Percentiles rank a stretch among this genome's conserved stretches.
Evolutionary conservation across 2,329 filamentous ascomycete species (phyloP).

Genomic region (Botrytis galanthina): DNA sequence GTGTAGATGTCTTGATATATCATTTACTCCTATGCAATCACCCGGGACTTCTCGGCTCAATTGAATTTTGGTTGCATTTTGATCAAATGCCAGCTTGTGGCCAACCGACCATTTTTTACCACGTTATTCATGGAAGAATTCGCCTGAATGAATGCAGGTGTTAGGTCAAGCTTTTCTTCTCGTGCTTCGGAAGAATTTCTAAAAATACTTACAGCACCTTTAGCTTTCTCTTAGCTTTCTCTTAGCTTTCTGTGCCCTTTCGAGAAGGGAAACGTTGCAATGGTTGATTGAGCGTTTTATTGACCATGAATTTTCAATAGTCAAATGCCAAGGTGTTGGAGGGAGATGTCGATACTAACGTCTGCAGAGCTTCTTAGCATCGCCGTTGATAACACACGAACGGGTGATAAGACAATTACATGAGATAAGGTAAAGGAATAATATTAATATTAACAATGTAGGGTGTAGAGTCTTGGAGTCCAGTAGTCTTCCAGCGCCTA

Average conservation of each 20-base stretch:
- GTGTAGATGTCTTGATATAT: neutral
- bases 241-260: neutral
- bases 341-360: neutral
- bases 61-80: neutral
- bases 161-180: constrained; percentile 11
- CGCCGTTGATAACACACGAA: neutral
- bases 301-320: constrained; percentile 3
- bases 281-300: neutral
- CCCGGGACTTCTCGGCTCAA: neutral
- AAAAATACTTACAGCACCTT: neutral
- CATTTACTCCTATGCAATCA: constrained; percentile 9
- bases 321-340: constrained; percentile 6
- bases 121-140: neutral
- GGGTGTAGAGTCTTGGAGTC: neutral
- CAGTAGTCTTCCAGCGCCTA: neutral
- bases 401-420: neutral
- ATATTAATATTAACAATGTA: too few species aligned
- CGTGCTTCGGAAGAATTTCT: neutral
- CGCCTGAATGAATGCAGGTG: constrained; percentile 10
- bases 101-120: neutral
- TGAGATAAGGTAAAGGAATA: neutral
- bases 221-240: neutral
- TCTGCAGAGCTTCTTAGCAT: neutral
- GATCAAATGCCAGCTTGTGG: constrained; percentile 6
- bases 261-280: neutral